A percentile compares a stretch with the other conserved stretches of the same genome.
Conservation (phyloP, 1,139 yeast species). For the Yamadazyma mexicana region DNA sequence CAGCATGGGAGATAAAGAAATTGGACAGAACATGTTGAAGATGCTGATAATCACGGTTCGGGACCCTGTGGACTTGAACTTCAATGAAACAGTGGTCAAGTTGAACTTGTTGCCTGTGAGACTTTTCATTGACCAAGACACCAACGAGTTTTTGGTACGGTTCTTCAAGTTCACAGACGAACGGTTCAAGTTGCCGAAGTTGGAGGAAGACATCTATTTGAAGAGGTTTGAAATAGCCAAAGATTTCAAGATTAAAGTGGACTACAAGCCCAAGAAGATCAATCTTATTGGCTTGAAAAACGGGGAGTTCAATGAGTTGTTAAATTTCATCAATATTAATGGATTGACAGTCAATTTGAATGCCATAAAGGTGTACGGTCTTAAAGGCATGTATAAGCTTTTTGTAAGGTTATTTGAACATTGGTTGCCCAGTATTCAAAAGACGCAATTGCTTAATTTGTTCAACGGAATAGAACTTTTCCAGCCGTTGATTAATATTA, state of each 20-base stretch:
- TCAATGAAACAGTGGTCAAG: conserved; percentile 65
- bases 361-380: conserved; percentile 67
- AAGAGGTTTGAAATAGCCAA: conserved; percentile 62
- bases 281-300: conserved; percentile 83
- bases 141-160: conserved; percentile 77
- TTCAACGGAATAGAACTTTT: conserved; percentile 84
- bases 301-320: conserved; percentile 82
- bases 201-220: conserved; percentile 62
- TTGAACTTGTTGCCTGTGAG: conserved; percentile 70
- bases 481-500: conserved; percentile 72
- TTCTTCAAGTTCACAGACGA: conserved; percentile 80
- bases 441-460: conserved; percentile 76
- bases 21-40: conserved; percentile 64
- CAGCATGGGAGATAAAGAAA: conserved; percentile 67
- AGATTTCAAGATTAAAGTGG: conserved; percentile 67
- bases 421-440: conserved; percentile 87
- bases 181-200: conserved; percentile 58
- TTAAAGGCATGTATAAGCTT: conserved; percentile 68
- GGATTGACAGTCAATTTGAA: conserved; percentile 73
- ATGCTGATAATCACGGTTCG: conserved; percentile 58
- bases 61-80: conserved; percentile 52
- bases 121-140: conserved; percentile 89
- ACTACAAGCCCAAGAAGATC: conserved; percentile 87
- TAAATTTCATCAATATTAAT: conserved; percentile 85
- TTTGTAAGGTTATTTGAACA: conserved; percentile 55